phyloP scores from a whole-genome alignment of 805 yeast species.

The Sugiyamaella valdiviana region DNA sequence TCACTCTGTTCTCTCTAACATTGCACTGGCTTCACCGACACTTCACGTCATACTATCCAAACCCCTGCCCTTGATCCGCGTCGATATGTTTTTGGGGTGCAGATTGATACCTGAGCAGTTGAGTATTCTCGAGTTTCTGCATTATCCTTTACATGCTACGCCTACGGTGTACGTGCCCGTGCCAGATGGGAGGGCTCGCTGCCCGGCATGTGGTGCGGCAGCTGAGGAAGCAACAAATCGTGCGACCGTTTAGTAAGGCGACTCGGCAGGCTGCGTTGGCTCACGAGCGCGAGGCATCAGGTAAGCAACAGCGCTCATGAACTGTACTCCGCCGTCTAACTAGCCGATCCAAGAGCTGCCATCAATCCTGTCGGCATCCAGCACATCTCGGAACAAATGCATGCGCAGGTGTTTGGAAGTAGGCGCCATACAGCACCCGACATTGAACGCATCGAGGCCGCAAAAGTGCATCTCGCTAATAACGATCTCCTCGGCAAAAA shows the following conservation, averaged over 20 bases:
- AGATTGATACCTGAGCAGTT: too few species aligned
- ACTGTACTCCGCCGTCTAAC: background rate
- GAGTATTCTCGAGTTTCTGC: too few species aligned
- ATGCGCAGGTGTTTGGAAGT: slow-evolving; percentile 21
- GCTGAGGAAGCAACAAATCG: background rate
- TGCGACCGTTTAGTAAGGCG: background rate
- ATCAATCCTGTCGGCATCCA: slow-evolving; percentile 31
- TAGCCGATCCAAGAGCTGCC: background rate
- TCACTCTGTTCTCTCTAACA: too few species aligned
- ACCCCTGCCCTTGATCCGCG: too few species aligned
- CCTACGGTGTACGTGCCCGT: background rate
- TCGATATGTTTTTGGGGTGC: too few species aligned
- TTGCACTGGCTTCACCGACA: too few species aligned
- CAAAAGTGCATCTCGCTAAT: slow-evolving; percentile 51
- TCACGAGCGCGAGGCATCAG: background rate
- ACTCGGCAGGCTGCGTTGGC: background rate
- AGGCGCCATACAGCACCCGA: slow-evolving; percentile 20
- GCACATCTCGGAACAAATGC: slow-evolving; percentile 21
- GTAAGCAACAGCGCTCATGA: background rate
- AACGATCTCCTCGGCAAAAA: slow-evolving; percentile 72
- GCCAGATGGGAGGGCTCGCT: background rate
- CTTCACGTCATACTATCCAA: too few species aligned
- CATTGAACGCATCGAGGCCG: slow-evolving; percentile 41
- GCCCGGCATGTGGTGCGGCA: background rate
- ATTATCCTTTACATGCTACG: too few species aligned